These are phyloP conservation scores for Eucalyptus microcorys DNA, from an alignment of 345 rosid genomes.

Conservation along the genomic window DNA sequence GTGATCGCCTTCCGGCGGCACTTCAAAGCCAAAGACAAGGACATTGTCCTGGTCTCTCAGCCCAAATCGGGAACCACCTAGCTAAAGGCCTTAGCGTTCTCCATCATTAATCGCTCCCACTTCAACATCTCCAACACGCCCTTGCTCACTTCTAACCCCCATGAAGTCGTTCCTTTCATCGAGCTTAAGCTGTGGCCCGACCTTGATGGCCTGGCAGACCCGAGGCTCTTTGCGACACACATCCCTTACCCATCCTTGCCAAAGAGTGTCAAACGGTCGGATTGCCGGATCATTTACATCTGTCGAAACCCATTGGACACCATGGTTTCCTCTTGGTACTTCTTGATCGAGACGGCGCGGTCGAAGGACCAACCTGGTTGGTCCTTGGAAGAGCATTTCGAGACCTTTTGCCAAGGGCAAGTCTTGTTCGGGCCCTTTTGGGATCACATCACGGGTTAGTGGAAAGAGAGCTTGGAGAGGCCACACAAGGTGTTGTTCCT, in stretches of 20 bases:
- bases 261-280: not conserved
- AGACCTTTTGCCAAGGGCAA: not conserved
- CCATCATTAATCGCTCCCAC: not conserved
- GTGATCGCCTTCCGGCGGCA: not conserved
- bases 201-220: not conserved
- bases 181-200: fast-evolving
- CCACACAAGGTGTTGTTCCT: not conserved
- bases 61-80: not conserved
- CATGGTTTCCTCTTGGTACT: not conserved
- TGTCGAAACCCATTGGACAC: not conserved
- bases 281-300: not conserved
- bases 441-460: not conserved
- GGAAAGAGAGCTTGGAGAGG: not conserved
- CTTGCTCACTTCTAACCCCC: not conserved
- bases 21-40: not conserved
- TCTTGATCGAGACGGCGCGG: fast-evolving
- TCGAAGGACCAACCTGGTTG: not conserved
- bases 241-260: not conserved
- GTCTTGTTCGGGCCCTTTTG: not conserved
- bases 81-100: not conserved
- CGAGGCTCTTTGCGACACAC: not conserved
- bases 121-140: not conserved
- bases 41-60: not conserved
- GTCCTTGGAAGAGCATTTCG: not conserved
- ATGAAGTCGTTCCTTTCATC: not conserved